phyloP scores from a whole-genome alignment of 73 alveolate species.

The Blepharisma stoltei region DNA sequence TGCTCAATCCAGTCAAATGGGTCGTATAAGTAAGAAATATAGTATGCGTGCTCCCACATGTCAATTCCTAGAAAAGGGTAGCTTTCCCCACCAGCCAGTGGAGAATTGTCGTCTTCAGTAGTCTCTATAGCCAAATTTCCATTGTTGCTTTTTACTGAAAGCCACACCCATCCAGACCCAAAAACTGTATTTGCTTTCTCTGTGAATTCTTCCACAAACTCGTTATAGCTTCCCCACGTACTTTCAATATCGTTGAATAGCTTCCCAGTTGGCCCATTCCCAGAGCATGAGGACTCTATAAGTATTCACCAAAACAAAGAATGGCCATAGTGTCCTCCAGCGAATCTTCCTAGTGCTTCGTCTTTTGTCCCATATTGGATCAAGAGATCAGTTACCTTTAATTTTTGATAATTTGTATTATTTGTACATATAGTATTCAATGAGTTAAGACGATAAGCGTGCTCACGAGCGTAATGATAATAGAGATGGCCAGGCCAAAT shows the following conservation, averaged over 20 bases:
- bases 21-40: neutral
- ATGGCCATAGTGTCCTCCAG: slow-evolving; percentile 15
- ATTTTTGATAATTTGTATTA: neutral
- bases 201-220: slow-evolving; percentile 4
- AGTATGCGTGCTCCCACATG: slow-evolving; percentile 20
- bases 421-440: neutral
- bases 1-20: neutral
- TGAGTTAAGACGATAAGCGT: neutral
- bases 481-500: neutral
- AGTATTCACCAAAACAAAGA: slow-evolving; percentile 25
- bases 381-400: slow-evolving; percentile 1
- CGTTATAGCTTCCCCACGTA: neutral
- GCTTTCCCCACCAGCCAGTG: slow-evolving; percentile 10
- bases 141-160: neutral
- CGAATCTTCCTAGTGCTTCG: neutral
- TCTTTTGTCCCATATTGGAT: neutral
- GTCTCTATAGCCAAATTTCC: slow-evolving; percentile 10
- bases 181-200: neutral
- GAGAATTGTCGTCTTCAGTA: neutral
- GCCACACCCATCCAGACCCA: slow-evolving; percentile 30
- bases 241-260: slow-evolving; percentile 2
- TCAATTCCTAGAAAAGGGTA: slow-evolving; percentile 25
- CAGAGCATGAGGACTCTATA: neutral
- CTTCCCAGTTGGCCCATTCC: neutral
- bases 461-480: neutral